Evolutionary conservation across 495 filamentous ascomycete genomes (phyloP), one percentile per base, ranked within the genome.

Genomic region (Aspergillus bertholletiae): DNA sequence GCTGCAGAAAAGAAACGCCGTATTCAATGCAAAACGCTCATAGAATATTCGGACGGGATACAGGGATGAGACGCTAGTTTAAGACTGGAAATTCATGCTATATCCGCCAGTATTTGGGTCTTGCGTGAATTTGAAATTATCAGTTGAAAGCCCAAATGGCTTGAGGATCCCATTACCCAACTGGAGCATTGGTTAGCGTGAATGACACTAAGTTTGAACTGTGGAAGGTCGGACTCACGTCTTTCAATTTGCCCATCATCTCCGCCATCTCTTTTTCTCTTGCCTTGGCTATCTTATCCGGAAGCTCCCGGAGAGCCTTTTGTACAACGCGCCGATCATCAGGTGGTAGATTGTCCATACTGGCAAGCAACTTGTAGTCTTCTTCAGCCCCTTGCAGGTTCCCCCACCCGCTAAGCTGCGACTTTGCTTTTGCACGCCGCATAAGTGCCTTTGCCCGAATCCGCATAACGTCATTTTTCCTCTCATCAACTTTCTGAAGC

Each of bases 181-280:
- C 78, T 90, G 55, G 2, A 22, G 15, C 15, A 21, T 7, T 9
- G 5, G 22, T 49, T 34, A 43, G 23, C n/a, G 28, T 51, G 2
- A 15, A 37, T n/a, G 13, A 37, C 17, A 15, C 13, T 15, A n/a
- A n/a, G 30, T 15, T 6, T 39, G 7, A 48, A 15, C n/a, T 23
- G 8, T 26, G n/a, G 24, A 18, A 2, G 26, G 22, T n/a, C 20
- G 28, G n/a, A 80, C 83, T 76, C 52, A 88, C 84, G 62, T 88
- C 84, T 70, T 96, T 97, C 70, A 98, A 70, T 73, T 97, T 97
- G 22, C 85, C 88, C 89, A 96, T 92, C 89, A 97, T 96, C 70
- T 98, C 93, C 7, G 77, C 84, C 80, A 92, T 90, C 71, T 98
- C 94, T 62, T 78, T 85, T 61, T 94, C 85, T 69, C 87, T 85